These are phyloP conservation scores for Purpureocillium takamizusanense DNA, from an alignment of 2,329 filamentous ascomycete genomes.

Conservation along the genomic window DNA sequence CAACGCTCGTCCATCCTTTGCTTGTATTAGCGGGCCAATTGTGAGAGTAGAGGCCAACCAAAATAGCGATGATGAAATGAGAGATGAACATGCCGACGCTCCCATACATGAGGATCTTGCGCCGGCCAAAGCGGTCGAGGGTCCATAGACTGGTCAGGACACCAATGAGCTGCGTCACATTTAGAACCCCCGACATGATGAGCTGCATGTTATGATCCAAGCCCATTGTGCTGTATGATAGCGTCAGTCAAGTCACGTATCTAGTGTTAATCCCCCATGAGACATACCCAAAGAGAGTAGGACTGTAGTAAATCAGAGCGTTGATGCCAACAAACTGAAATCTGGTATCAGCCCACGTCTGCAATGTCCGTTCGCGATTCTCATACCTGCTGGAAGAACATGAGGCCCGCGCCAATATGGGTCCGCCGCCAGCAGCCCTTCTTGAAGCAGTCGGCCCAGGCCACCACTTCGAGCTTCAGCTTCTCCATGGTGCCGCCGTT, in stretches of 20 bases:
- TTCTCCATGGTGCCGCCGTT: conserved; percentile 21
- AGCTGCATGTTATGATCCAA: conserved; percentile 25
- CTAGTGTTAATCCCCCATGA: background rate
- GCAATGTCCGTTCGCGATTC: background rate
- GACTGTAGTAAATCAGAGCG: conserved; percentile 47
- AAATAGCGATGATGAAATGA: conserved; percentile 15
- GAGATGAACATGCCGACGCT: conserved; percentile 16
- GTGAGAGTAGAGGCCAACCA: conserved; percentile 14
- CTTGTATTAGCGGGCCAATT: conserved; percentile 15
- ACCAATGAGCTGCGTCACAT: conserved; percentile 20
- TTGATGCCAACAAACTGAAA: conserved; percentile 21
- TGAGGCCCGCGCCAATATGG: conserved; percentile 37
- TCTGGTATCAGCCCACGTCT: background rate
- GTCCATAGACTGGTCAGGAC: conserved; percentile 36
- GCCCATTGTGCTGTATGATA: conserved; percentile 31
- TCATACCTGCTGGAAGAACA: conserved; percentile 49
- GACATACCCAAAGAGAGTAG: conserved; percentile 40
- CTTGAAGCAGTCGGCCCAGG: conserved; percentile 41
- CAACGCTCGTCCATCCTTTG: conserved; percentile 18
- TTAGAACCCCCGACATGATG: conserved; percentile 21
- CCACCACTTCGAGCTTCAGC: conserved; percentile 36
- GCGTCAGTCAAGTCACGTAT: background rate
- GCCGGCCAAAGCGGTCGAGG: conserved; percentile 18
- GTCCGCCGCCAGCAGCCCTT: conserved; percentile 36
- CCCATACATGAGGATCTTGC: conserved; percentile 15